These are phyloP conservation scores for Alternaria brassicae DNA, from an alignment of 2,329 filamentous ascomycete genomes.

Conservation along the genomic window DNA sequence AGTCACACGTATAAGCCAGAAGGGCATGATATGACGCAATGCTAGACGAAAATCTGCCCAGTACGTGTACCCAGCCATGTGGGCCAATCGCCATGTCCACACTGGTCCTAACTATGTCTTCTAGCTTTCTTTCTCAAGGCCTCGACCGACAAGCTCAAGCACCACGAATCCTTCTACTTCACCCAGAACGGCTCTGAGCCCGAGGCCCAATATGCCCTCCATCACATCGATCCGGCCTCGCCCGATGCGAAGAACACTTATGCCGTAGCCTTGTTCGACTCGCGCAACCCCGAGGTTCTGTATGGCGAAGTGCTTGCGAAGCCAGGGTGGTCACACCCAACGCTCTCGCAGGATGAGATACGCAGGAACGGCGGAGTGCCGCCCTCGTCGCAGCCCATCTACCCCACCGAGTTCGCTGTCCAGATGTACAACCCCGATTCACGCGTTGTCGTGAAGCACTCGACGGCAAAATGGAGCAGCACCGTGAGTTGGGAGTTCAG, in stretches of 20 bases:
- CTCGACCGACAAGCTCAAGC: constrained; percentile 56
- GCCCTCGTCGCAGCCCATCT: constrained; percentile 72
- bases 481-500: constrained; percentile 89
- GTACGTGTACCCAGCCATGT: constrained; percentile 39
- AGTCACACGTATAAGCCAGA: neutral
- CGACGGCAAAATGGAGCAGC: constrained; percentile 79
- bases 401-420: constrained; percentile 80
- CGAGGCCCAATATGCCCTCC: constrained; percentile 78
- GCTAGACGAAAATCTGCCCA: constrained; percentile 95
- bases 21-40: constrained; percentile 57
- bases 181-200: constrained; percentile 82
- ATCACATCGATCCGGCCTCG: constrained; percentile 74
- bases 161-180: constrained; percentile 63
- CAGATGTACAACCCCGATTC: constrained; percentile 96
- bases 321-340: constrained; percentile 85
- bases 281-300: constrained; percentile 78
- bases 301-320: constrained; percentile 85
- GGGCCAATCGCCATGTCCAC: neutral
- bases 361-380: constrained; percentile 71
- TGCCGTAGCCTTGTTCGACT: constrained; percentile 83
- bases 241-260: constrained; percentile 81
- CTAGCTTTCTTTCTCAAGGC: constrained; percentile 67
- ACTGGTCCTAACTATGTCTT: constrained; percentile 32
- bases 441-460: constrained; percentile 72
- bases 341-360: constrained; percentile 80